Evolutionary conservation across 768 basidiomycete species (phyloP), one percentile per base, ranked within the genome.

Genomic region (Boletellus ananas): DNA sequence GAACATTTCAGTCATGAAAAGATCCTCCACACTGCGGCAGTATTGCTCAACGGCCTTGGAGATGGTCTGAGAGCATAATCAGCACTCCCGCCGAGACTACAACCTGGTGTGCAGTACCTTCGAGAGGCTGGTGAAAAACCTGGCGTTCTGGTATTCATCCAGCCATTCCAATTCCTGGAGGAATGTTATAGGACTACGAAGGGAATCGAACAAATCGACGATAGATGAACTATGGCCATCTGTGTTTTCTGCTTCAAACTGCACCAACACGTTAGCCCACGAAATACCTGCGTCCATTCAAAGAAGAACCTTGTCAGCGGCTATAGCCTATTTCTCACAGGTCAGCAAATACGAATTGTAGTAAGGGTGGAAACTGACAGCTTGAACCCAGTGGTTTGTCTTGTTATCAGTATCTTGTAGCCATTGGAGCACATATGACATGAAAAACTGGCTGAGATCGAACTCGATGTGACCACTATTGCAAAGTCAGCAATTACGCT

Each of bases 171-270:
- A 73, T 42, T 90, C 89, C 65, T 90, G 80, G 39, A 99, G 69
- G 70, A 96, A 94, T 50, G 81, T 79, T 60, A 94, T 86, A 0
- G 95, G 93, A 58, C 90, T 93, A 44, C 90, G 83, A 47, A 98
- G 76, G 3, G 94, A 96, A 55, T 93, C 93, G 61, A 98, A 97
- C 1, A 99, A 76, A 68, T 99, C 96, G 20, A 94, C 85, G 47
- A 99, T 94, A 0, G 95, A 98, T n/a, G 94, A 94, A 58, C 92
- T 95, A 61, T 94, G 90, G 0, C 89, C 89, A 67, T 90, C 83
- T 11, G 74, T 51, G 52, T 88, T 79, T 71, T 93, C 79, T 49
- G 90, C 77, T 74, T 93, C 78, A 57, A 90, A 91, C 85, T 88
- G n/a, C 23, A 38, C 34, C 7, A 8, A 17, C 41, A 49, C 40